Evolutionary conservation across 2,329 filamentous ascomycete genomes (phyloP).

Genomic region (Gliomastix tumulicola): DNA sequence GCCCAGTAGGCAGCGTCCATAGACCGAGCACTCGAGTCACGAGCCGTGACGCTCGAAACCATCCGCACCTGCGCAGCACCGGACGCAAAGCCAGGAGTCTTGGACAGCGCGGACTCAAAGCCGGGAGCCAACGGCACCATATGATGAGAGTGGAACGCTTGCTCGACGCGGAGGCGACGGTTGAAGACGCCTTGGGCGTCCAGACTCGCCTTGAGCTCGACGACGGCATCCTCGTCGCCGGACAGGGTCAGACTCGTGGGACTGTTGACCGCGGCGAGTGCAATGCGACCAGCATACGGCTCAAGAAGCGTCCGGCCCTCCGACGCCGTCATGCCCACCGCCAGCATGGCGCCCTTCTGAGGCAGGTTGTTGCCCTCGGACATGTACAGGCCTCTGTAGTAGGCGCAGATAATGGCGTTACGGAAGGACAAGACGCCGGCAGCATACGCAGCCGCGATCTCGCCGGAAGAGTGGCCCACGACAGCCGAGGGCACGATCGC

Average conservation of each 20-base stretch:
- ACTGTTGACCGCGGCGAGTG: constrained; percentile 9
- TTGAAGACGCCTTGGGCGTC: constrained; percentile 5
- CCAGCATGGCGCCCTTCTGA: constrained; percentile 19
- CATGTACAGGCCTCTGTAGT: constrained; percentile 17
- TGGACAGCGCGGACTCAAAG: constrained; percentile 8
- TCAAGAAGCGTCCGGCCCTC: constrained; percentile 2
- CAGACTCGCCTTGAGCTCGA: constrained; percentile 2
- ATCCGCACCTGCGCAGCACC: background rate
- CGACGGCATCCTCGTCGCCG: constrained; percentile 6
- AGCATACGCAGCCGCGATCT: constrained; percentile 34
- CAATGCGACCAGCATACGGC: constrained; percentile 6
- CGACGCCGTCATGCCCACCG: constrained; percentile 22
- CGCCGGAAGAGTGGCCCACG: constrained; percentile 33
- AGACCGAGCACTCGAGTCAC: background rate
- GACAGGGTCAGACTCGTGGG: constrained; percentile 5
- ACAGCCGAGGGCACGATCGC: constrained; percentile 25
- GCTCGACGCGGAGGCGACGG: constrained; percentile 8
- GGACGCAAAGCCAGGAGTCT: constrained; percentile 1
- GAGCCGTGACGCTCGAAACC: constrained; percentile 4
- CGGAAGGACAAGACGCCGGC: constrained; percentile 22
- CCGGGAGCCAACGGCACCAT: constrained; percentile 9
- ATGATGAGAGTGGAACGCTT: constrained; percentile 11
- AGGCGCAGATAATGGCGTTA: constrained; percentile 20
- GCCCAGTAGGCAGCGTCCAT: constrained; percentile 20
- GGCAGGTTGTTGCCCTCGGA: constrained; percentile 4